phyloP scores from a whole-genome alignment of 2,329 filamentous ascomycete species.

The Ceratocystis ficicola region DNA sequence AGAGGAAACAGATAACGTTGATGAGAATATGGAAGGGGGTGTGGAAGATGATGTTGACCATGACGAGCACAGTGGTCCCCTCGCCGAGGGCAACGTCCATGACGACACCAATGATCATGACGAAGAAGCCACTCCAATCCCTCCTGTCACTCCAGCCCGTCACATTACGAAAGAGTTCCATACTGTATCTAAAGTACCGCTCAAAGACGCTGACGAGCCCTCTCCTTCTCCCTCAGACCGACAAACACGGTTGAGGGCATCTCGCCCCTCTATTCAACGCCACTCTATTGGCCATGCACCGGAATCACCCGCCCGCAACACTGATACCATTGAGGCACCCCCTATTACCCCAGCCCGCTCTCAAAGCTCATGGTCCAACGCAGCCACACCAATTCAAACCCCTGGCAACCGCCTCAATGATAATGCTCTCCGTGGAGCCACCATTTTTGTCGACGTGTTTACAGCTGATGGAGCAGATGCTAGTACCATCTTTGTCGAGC shows the following conservation, averaged over 20 bases:
- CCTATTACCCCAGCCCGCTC: slow-evolving; percentile 30
- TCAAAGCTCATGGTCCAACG: slow-evolving; percentile 41
- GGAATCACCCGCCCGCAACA: slow-evolving; percentile 23
- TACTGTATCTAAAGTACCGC: slow-evolving; percentile 64
- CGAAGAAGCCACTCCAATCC: slow-evolving; percentile 25
- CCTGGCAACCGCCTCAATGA: slow-evolving; percentile 31
- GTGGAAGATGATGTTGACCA: not conserved
- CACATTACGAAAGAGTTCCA: slow-evolving; percentile 43
- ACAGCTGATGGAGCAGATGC: slow-evolving; percentile 72
- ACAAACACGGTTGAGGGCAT: slow-evolving; percentile 22
- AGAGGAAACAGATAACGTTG: slow-evolving; percentile 21
- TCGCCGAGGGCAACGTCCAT: not conserved
- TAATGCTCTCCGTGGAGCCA: slow-evolving; percentile 50
- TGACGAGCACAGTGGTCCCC: no score
- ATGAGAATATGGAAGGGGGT: not conserved
- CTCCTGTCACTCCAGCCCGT: slow-evolving; percentile 46
- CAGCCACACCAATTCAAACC: slow-evolving; percentile 45
- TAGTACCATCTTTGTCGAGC: slow-evolving; percentile 66
- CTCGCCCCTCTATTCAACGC: slow-evolving; percentile 20
- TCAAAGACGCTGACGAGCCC: slow-evolving; percentile 55
- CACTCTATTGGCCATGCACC: slow-evolving; percentile 19
- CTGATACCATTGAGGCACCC: slow-evolving; percentile 22
- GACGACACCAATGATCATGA: not conserved
- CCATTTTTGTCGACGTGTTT: slow-evolving; percentile 74
- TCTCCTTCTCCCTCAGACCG: slow-evolving; percentile 37